phyloP scores from a whole-genome alignment of 2,329 filamentous ascomycete genomes.

The Aspergillus novofumigatus region DNA sequence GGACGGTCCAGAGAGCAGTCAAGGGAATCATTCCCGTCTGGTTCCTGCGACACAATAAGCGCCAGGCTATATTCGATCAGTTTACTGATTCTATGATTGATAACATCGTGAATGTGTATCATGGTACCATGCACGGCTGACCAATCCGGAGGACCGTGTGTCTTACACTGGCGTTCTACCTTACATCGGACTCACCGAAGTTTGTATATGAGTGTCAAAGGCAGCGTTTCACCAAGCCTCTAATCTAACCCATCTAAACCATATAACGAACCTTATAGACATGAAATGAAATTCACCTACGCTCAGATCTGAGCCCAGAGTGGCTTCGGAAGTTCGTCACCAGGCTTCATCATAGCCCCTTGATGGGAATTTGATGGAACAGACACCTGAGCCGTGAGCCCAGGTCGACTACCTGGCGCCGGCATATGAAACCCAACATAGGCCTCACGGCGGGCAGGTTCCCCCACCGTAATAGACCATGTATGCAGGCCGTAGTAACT shows the following conservation, averaged over 20 bases:
- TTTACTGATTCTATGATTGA: neutral
- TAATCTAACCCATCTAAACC: neutral
- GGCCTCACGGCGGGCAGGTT: conserved; percentile 70
- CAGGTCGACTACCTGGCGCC: conserved; percentile 22
- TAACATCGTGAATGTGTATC: neutral
- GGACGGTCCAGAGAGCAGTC: neutral
- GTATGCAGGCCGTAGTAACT: conserved; percentile 87
- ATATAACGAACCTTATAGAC: neutral
- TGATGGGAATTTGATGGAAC: conserved; percentile 21
- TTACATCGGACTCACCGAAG: neutral
- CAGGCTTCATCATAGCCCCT: conserved; percentile 28
- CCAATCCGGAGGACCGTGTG: neutral
- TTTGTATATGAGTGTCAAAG: neutral
- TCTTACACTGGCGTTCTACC: neutral
- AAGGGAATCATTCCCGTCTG: neutral
- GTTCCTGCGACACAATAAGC: neutral
- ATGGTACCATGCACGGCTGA: neutral
- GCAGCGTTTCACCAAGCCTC: neutral
- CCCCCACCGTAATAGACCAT: conserved; percentile 69
- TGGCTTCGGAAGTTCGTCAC: conserved; percentile 35
- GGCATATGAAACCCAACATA: conserved; percentile 66
- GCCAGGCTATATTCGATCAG: neutral
- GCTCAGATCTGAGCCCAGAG: conserved; percentile 35
- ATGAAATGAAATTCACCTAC: conserved; percentile 1
- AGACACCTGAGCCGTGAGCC: conserved; percentile 20